Evolutionary conservation across 1,284 basidiomycete genomes (phyloP).

Genomic region (Schizophyllum amplum): DNA sequence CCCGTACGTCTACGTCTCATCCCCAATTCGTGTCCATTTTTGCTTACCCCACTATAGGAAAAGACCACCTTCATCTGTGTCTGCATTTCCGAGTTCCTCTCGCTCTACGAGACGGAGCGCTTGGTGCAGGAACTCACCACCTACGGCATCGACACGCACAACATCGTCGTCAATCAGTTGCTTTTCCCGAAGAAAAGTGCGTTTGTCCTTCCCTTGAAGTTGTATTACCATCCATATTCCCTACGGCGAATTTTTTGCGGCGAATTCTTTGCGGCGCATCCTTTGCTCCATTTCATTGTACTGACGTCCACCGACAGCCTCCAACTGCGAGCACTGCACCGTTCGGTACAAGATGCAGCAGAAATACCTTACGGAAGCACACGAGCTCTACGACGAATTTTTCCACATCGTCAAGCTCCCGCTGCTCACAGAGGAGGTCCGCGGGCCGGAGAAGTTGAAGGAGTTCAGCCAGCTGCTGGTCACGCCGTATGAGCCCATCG

Average conservation of each 20-base stretch:
- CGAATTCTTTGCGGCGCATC: conserved; percentile 2
- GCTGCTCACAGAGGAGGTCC: conserved; percentile 92
- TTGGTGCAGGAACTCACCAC: conserved; percentile 93
- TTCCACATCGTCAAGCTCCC: conserved; percentile 95
- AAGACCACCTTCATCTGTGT: conserved; percentile 98
- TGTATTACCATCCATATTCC: conserved; percentile 2
- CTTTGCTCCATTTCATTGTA: neutral
- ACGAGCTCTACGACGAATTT: conserved; percentile 94
- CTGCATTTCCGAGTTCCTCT: conserved; percentile 97
- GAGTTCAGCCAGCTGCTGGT: conserved; percentile 86
- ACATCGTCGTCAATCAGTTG: conserved; percentile 97
- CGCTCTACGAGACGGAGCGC: conserved; percentile 96
- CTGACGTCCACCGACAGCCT: conserved; percentile 37
- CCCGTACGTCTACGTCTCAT: conserved; percentile 59
- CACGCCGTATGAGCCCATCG: conserved; percentile 35
- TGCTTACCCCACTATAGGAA: conserved; percentile 45
- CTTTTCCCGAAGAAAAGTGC: conserved; percentile 86
- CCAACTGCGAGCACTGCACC: conserved; percentile 92
- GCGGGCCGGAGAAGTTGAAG: conserved; percentile 89
- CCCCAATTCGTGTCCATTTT: neutral
- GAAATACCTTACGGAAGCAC: conserved; percentile 90
- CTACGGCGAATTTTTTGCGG: neutral
- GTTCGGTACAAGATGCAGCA: conserved; percentile 97
- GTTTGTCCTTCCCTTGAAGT: conserved; percentile 19
- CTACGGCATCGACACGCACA: conserved; percentile 98